Evolutionary conservation across 2,329 filamentous ascomycete species (phyloP).

Genomic region (Phaeosphaeria sp.): DNA sequence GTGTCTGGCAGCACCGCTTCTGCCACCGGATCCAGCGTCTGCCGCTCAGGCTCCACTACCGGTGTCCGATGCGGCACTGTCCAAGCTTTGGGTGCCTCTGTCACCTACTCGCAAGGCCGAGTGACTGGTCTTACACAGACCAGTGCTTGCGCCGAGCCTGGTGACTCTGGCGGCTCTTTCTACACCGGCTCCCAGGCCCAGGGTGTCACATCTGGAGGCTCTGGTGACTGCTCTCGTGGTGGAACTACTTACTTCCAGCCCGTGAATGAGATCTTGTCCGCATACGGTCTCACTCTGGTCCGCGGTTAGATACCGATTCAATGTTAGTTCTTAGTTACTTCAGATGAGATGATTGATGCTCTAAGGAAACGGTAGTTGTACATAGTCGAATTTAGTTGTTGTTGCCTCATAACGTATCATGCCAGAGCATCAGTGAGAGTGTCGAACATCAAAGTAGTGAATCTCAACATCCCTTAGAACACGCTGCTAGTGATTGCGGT

Average conservation of each 20-base stretch:
- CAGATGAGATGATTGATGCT: not conserved
- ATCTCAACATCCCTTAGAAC: too few species aligned
- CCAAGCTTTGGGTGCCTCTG: slow-evolving; percentile 44
- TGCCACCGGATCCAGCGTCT: slow-evolving; percentile 47
- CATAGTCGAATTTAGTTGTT: not conserved
- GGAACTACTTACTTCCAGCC: slow-evolving; percentile 53
- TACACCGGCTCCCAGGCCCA: slow-evolving; percentile 53
- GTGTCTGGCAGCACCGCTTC: slow-evolving; percentile 50
- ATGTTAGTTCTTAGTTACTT: not conserved
- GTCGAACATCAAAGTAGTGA: too few species aligned
- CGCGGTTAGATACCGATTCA: slow-evolving; percentile 21
- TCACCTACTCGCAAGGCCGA: slow-evolving; percentile 50
- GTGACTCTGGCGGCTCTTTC: slow-evolving; percentile 52
- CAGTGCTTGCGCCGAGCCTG: slow-evolving; percentile 52
- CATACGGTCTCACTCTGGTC: slow-evolving; percentile 41
- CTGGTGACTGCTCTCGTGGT: slow-evolving; percentile 48
- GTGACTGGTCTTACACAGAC: slow-evolving; percentile 53
- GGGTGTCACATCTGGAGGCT: slow-evolving; percentile 53
- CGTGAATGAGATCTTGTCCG: slow-evolving; percentile 51
- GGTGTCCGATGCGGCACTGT: slow-evolving; percentile 51
- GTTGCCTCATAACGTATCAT: too few species aligned
- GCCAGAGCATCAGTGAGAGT: too few species aligned
- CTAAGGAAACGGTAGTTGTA: not conserved
- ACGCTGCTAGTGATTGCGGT: too few species aligned
- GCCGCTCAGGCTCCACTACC: slow-evolving; percentile 53